Percentiles rank a stretch among this genome's conserved stretches.
These are phyloP conservation scores for Colletotrichum lupini DNA, from an alignment of 2,329 filamentous ascomycete species.

Conservation along the genomic window DNA sequence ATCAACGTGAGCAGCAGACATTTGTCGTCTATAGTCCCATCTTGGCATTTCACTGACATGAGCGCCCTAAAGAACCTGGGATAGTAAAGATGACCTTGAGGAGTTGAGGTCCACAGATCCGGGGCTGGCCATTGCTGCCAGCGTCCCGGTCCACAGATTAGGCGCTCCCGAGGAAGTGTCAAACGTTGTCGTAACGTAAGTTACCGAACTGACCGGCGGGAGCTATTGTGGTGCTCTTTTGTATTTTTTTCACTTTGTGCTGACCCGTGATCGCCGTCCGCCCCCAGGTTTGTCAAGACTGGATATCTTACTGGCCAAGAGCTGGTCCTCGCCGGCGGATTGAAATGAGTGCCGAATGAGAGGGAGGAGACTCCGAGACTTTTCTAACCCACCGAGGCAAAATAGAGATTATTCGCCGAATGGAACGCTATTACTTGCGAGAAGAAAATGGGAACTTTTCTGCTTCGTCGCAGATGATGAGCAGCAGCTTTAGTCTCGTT, in stretches of 20 bases:
- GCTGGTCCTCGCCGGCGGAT: conserved; percentile 40
- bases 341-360: conserved; percentile 35
- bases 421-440: not conserved
- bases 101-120: conserved; percentile 43
- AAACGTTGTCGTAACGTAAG: conserved; percentile 47
- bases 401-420: not conserved
- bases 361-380: not conserved
- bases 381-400: not conserved
- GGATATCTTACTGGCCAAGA: conserved; percentile 45
- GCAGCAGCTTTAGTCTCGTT: not conserved
- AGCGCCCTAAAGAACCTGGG: conserved; percentile 42
- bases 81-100: conserved; percentile 44
- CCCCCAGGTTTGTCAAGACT: conserved; percentile 42
- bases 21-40: not conserved
- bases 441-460: not conserved
- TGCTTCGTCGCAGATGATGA: not conserved
- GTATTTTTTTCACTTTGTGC: not conserved
- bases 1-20: conserved; percentile 38
- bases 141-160: conserved; percentile 47
- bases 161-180: conserved; percentile 49
- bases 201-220: conserved; percentile 36
- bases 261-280: not conserved
- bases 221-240: not conserved
- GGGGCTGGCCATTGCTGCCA: conserved; percentile 47
- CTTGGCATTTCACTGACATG: not conserved